These are phyloP conservation scores for Pneumocystis oryctolagi DNA, from an alignment of 1,139 yeast species.

Conservation along the genomic window DNA sequence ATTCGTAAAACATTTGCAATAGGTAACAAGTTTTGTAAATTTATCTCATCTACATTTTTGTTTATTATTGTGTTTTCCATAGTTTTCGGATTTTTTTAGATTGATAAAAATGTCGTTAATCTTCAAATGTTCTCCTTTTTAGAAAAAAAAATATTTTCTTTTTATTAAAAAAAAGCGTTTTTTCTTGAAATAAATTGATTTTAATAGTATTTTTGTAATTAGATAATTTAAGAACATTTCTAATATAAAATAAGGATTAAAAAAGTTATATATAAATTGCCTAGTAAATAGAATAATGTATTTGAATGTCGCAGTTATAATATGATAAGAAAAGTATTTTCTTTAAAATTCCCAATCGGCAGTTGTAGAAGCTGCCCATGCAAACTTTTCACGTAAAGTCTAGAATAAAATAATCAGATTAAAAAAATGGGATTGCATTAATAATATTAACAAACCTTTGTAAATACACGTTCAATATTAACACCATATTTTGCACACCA, in stretches of 20 bases:
- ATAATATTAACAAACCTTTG: constrained; percentile 30
- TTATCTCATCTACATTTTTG: neutral
- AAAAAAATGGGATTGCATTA: neutral
- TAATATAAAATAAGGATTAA: neutral
- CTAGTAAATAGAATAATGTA: neutral
- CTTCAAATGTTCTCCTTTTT: neutral
- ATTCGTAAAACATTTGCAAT: constrained; percentile 82
- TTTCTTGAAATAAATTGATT: neutral
- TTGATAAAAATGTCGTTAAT: neutral
- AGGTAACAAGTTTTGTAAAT: constrained; percentile 32
- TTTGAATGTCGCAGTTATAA: neutral
- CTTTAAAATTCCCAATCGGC: constrained; percentile 69
- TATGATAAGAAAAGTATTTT: neutral
- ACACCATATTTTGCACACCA: constrained; percentile 75
- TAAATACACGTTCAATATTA: constrained; percentile 82
- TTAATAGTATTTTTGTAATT: neutral
- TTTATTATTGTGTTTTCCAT: neutral
- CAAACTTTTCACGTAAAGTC: constrained; percentile 79
- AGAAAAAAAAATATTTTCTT: neutral
- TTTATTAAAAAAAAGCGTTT: neutral
- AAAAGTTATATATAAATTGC: neutral
- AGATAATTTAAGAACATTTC: neutral
- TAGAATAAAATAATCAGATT: neutral
- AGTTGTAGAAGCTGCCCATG: constrained; percentile 88
- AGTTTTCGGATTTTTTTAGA: neutral